Percentiles rank a stretch among this genome's conserved stretches.
Evolutionary conservation across 345 rosid species (phyloP).

Genomic region (Garcia nutans): DNA sequence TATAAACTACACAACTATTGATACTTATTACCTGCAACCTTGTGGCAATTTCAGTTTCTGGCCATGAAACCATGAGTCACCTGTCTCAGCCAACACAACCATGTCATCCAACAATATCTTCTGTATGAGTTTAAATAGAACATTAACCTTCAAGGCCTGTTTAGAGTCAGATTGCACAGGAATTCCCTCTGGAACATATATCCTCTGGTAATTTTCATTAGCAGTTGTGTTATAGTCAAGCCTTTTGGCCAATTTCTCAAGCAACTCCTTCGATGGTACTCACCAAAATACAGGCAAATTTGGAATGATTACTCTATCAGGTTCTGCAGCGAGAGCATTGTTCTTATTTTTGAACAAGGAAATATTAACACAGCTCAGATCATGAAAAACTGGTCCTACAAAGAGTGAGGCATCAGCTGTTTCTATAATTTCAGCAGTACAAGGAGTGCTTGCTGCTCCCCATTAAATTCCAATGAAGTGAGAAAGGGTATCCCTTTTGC

Average conservation of each 20-base stretch:
- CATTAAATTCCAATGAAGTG: conserved; percentile 40
- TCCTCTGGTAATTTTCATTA: conserved; percentile 27
- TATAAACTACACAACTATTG: neutral
- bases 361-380: conserved; percentile 36
- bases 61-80: neutral
- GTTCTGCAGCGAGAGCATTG: conserved; percentile 39
- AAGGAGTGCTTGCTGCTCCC: conserved; percentile 39
- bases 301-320: conserved; percentile 35
- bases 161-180: conserved; percentile 26
- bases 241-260: conserved; percentile 21
- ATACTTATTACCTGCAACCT: neutral
- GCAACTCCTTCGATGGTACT: conserved; percentile 37
- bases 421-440: conserved; percentile 36
- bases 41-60: conserved; percentile 4
- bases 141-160: conserved; percentile 33
- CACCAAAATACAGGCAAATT: conserved; percentile 32
- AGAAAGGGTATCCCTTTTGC: conserved; percentile 41
- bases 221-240: conserved; percentile 31
- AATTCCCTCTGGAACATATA: conserved; percentile 28
- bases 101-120: neutral
- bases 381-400: conserved; percentile 43
- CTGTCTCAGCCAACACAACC: neutral
- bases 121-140: conserved; percentile 11
- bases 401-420: conserved; percentile 41
- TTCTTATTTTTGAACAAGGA: conserved; percentile 38